Base-by-base conservation (phyloP, 2,329 filamentous ascomycete species). In the Gliomastix tumulicola region DNA sequence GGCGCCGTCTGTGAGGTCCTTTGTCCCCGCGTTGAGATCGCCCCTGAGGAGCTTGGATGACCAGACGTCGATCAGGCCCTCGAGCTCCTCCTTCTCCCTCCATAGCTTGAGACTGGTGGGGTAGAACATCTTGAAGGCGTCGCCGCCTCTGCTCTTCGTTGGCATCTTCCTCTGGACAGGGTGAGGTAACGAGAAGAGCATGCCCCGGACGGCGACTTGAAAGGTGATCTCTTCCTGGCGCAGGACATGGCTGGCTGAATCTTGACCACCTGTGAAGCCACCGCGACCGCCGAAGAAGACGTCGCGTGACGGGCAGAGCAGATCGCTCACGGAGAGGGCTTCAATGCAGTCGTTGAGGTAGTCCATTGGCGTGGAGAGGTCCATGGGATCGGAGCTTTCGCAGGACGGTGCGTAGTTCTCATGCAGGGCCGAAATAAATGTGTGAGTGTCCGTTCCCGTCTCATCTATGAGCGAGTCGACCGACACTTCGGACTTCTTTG, bases 161-260 rank as follows among this genome's bases (percentile, higher is more conserved):
- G 57, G 51, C 48, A 66, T 56, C 69, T 69, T 71, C n/a, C 80
- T 74, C 55, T 86, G 90, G 9, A 98, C 92, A 0, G 90, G 90
- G 48, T 76, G 76, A 3, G 92, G 92, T 3, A 98, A 71, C 9
- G 80, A 82, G 55, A 94, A 94, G 1, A 96, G 62, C 34, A 97
- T 63, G 1, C 92, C 92, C 11, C 89, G 79, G 0, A 94, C 86
- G 5, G 88, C 88, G 15, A 90, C 81, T 46, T 98, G 87, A 45
- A 96, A 97, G 18, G 84, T 82, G 54, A 98, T 89, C 53, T 98
- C 92, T 44, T 96, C 88, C 58, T 97, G 90, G 7, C 89, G 81
- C 9, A 97, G 63, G 12, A 82, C 71, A 42, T 96, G 90, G 36
- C 79, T 77, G 16, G 74, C 75, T 1, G 71, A 68, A 55, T 82